A percentile compares a stretch with the other conserved stretches of the same genome.
Evolutionary conservation across 192 early-diverging fungal genomes (phyloP).

Genomic region (Gigaspora rosea): DNA sequence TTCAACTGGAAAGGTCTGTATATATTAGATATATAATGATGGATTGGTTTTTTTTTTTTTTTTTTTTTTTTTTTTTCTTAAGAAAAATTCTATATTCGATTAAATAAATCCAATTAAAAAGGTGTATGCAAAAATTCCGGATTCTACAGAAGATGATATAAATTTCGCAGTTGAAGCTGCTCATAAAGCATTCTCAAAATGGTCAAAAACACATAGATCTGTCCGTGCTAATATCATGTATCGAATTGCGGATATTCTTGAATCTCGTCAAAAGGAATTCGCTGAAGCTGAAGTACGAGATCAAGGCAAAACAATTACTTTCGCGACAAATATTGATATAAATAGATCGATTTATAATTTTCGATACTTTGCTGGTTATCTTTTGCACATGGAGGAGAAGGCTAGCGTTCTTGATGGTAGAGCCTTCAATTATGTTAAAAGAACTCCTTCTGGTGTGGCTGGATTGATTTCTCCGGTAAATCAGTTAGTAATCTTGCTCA

Average conservation of each 20-base stretch:
- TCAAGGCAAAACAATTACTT: conserved; percentile 69
- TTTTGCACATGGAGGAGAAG: conserved; percentile 52
- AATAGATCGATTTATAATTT: conserved; percentile 64
- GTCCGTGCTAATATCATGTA: conserved; percentile 55
- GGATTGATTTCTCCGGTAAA: conserved; percentile 64
- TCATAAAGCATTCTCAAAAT: conserved; percentile 57
- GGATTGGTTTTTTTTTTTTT: too few species aligned
- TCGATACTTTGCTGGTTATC: conserved; percentile 66
- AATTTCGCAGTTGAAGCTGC: conserved; percentile 64
- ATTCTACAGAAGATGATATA: conserved; percentile 58
- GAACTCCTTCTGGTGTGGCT: conserved; percentile 64
- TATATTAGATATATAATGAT: not conserved
- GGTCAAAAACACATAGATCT: conserved; percentile 55
- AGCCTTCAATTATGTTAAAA: conserved; percentile 51
- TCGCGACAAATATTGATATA: conserved; percentile 64
- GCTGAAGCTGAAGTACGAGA: conserved; percentile 66
- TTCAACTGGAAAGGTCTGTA: conserved; percentile 1
- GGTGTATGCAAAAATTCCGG: conserved; percentile 52
- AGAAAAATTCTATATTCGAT: not conserved
- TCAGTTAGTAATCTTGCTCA: not conserved
- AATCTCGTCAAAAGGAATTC: conserved; percentile 56
- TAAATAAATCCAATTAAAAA: not conserved
- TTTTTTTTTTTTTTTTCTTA: not conserved
- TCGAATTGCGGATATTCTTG: conserved; percentile 58
- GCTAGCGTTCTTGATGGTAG: conserved; percentile 52